Base-by-base conservation (phyloP, 495 filamentous ascomycete genomes). In the Stereocaulon alpinum region DNA sequence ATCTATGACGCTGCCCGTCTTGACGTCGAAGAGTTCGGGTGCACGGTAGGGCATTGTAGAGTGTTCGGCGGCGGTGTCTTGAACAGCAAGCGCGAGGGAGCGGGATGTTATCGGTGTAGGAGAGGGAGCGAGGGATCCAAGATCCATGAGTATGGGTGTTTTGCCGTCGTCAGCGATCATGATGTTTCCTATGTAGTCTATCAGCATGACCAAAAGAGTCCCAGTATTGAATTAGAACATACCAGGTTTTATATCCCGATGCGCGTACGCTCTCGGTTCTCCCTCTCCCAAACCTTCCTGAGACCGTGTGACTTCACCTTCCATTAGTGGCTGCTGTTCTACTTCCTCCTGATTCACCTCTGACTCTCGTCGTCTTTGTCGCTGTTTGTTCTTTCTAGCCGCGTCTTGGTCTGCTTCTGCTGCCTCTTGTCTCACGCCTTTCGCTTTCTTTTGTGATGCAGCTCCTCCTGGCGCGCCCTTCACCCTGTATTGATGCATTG, bases 41-140 rank as follows among this genome's bases (percentile, higher is more conserved):
- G 93, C 93, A 52, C 93, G 89, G 72, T 98, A 98, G 2, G 94
- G 92, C 91, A 98, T 96, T 15, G 93, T 98, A 62, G 84, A 89
- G 75, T 96, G 92, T 70, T 98, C 93, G 9, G 91, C 93, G 9
- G 93, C 93, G 18, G 81, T 87, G 65, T 98, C 93, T 72, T 98
- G 93, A 14, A 92, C 88, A 4, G 87, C 87, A 61, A 98, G 79
- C 20, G 93, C 93, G 10, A 95, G 80, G 3, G 90, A 92, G 22
- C 94, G 87, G 17, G 87, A 91, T 11, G 93, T 96, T 62, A 98
- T 93, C n/a, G 89, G 82, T 52, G 89, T 88, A 0, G 93, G 94
- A 0, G 89, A 89, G 3, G 87, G 88, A 34, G 90, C 85, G 34
- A 98, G 76, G 18, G 91, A 96, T 45, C 93, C 93, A 22, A 98